A percentile compares a stretch with the other conserved stretches of the same genome.
Evolutionary conservation across 352 stramenopile species (phyloP).

Genomic region (Globisporangium spinosum): DNA sequence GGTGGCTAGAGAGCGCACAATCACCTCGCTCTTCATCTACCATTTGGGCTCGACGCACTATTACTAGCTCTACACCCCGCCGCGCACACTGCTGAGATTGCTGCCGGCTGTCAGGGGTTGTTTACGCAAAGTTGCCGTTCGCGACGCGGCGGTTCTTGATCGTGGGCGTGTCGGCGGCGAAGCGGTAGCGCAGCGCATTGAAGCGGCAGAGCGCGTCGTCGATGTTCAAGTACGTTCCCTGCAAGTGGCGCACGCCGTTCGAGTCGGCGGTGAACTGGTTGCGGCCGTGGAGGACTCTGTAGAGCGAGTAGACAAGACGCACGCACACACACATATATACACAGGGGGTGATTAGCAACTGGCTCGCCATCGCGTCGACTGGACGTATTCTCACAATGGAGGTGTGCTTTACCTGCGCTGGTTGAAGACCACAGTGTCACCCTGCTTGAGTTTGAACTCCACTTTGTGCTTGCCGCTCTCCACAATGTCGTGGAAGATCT

Average conservation of each 20-base stretch:
- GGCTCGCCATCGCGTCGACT: not conserved
- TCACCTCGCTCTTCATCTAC: not conserved
- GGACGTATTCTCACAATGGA: not conserved
- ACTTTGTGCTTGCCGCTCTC: constrained; percentile 64
- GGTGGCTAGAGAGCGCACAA: not conserved
- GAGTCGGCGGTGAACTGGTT: constrained; percentile 69
- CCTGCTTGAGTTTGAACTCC: constrained; percentile 75
- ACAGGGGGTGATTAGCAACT: not conserved
- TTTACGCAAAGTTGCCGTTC: constrained; percentile 72
- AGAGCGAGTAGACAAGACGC: not conserved
- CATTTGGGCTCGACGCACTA: not conserved
- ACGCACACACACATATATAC: not conserved
- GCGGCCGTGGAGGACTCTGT: constrained; percentile 69
- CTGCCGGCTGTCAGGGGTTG: not conserved
- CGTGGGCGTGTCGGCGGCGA: constrained; percentile 32
- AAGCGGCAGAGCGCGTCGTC: constrained; percentile 84
- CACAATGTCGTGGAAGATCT: constrained; percentile 76
- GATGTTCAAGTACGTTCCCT: constrained; percentile 88
- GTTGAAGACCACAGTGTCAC: constrained; percentile 85
- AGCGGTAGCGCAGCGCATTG: constrained; percentile 64
- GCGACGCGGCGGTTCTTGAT: constrained; percentile 64
- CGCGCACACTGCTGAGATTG: not conserved
- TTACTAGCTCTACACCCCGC: not conserved
- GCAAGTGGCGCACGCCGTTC: constrained; percentile 73
- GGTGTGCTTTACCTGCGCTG: constrained; percentile 43